Evolutionary conservation across 108 stramenopile genomes (phyloP).

Genomic region (Pseudonitzschia delicatissima): DNA sequence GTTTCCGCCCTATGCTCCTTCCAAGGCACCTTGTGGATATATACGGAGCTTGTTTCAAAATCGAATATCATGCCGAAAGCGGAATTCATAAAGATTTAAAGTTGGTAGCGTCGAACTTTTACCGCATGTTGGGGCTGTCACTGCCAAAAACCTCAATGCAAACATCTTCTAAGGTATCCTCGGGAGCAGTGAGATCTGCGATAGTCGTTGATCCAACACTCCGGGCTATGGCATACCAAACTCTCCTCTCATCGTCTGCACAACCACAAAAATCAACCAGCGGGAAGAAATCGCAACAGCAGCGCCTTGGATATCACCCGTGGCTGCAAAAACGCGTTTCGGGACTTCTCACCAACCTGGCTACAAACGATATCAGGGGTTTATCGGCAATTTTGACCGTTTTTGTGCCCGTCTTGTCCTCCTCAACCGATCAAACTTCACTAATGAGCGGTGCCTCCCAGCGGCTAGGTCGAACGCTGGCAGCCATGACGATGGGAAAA

Average conservation of each 20-base stretch:
- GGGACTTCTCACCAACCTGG: slow-evolving; percentile 52
- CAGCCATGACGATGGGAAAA: slow-evolving; percentile 1
- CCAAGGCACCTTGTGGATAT: slow-evolving; percentile 78
- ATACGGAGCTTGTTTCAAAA: slow-evolving; percentile 61
- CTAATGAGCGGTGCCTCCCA: slow-evolving; percentile 36
- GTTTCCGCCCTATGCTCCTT: slow-evolving; percentile 85
- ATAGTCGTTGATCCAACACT: slow-evolving; percentile 8
- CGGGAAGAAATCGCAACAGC: slow-evolving; percentile 24
- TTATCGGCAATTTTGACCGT: slow-evolving; percentile 62
- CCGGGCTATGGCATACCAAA: slow-evolving; percentile 44
- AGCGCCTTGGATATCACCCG: too few species aligned
- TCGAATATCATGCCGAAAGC: slow-evolving; percentile 30
- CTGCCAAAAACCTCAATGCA: background rate
- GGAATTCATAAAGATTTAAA: background rate
- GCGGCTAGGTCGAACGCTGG: slow-evolving; percentile 56
- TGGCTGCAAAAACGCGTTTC: slow-evolving; percentile 68
- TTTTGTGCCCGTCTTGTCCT: slow-evolving; percentile 50
- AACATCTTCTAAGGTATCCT: background rate
- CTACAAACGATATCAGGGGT: slow-evolving; percentile 39
- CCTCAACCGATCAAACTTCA: slow-evolving; percentile 34
- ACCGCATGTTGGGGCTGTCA: slow-evolving; percentile 11
- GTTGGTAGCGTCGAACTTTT: background rate
- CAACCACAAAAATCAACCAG: background rate
- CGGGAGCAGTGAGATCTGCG: background rate
- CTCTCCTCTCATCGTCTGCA: slow-evolving; percentile 20